phyloP scores from a whole-genome alignment of 768 basidiomycete species.

The Suillus occidentalis region DNA sequence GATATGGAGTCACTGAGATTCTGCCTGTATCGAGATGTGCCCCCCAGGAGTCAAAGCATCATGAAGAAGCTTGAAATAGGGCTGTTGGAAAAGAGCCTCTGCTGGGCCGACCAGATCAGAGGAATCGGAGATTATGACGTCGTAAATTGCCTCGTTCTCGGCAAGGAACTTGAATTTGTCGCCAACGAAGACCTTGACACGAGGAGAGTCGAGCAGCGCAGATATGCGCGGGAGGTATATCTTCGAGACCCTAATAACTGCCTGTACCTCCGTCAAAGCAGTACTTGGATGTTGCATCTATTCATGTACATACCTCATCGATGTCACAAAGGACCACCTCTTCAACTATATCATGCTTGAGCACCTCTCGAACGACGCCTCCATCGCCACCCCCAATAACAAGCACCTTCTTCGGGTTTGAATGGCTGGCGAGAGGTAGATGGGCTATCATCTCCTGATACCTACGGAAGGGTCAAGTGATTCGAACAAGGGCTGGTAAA shows the following conservation, averaged over 20 bases:
- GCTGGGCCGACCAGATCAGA: constrained; percentile 98
- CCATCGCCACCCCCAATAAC: constrained; percentile 99
- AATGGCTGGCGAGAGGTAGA: constrained; percentile 93
- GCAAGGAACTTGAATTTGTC: constrained; percentile 98
- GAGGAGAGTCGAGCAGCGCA: constrained; percentile 69
- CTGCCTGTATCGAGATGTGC: constrained; percentile 93
- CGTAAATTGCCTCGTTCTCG: constrained; percentile 84
- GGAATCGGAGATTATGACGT: constrained; percentile 98
- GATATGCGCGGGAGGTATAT: constrained; percentile 94
- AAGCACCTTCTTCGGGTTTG: constrained; percentile 92
- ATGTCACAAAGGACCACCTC: constrained; percentile 96
- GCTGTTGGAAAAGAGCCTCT: constrained; percentile 90
- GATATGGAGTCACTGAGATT: constrained; percentile 94
- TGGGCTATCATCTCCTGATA: constrained; percentile 99
- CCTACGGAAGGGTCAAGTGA: constrained; percentile 39
- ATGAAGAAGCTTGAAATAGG: constrained; percentile 93
- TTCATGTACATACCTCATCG: constrained; percentile 66
- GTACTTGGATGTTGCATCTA: neutral
- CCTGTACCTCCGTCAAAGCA: constrained; percentile 42
- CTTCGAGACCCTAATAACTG: constrained; percentile 94
- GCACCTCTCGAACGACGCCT: constrained; percentile 94
- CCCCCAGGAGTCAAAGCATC: constrained; percentile 89
- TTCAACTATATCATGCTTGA: constrained; percentile 91
- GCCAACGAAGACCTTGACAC: constrained; percentile 83
- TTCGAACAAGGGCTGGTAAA: neutral